Percentiles rank a stretch among this genome's conserved stretches.
Evolutionary conservation across 2,329 filamentous ascomycete species (phyloP).

Genomic region (Aureobasidium sp.): DNA sequence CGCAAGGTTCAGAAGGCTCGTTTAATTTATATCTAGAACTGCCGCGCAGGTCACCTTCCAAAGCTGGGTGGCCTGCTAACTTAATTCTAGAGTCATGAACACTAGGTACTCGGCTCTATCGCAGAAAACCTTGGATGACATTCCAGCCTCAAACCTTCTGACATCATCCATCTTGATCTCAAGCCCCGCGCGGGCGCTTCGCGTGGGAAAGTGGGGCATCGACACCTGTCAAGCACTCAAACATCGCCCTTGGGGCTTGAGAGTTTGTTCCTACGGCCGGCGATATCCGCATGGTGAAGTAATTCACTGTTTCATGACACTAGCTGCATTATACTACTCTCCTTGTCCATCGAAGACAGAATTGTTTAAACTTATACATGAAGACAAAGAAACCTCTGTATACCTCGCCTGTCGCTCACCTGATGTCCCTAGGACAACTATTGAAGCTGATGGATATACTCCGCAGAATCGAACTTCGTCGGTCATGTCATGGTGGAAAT

Average conservation of each 20-base stretch:
- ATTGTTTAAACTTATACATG: not conserved
- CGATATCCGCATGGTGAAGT: not conserved
- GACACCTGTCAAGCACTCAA: not conserved
- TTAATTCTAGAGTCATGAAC: not conserved
- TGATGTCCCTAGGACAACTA: not conserved
- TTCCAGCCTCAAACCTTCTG: not conserved
- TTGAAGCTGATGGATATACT: no score
- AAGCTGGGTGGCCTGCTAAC: not conserved
- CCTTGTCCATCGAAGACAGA: not conserved
- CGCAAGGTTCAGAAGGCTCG: not conserved
- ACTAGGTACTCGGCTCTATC: not conserved
- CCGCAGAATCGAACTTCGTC: not conserved
- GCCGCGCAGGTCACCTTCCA: not conserved
- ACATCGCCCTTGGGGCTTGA: not conserved
- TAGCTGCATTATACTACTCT: not conserved
- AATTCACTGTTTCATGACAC: not conserved
- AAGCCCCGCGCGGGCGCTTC: not conserved
- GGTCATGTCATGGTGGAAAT: not conserved
- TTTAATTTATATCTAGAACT: slow-evolving; percentile 1
- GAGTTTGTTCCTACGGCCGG: not conserved
- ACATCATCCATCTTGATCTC: not conserved
- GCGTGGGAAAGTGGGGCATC: not conserved
- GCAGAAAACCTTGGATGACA: slow-evolving; percentile 2
- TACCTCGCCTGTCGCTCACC: not conserved
- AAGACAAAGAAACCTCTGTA: not conserved